Evolutionary conservation across 768 basidiomycete genomes (phyloP).

Genomic region (Psilocybe sp.): DNA sequence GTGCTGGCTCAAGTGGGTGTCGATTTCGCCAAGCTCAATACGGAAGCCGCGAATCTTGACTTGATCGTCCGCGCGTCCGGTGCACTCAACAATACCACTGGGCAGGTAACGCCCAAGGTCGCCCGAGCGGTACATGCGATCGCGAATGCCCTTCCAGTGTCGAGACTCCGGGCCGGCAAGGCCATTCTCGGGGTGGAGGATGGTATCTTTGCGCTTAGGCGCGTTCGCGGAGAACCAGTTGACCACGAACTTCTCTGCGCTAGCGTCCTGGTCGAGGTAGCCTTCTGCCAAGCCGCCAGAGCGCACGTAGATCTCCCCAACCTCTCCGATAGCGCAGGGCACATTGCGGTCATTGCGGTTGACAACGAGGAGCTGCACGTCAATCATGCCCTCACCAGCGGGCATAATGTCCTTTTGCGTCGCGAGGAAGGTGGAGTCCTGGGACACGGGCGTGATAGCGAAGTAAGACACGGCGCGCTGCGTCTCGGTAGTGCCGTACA

Average conservation of each 20-base stretch:
- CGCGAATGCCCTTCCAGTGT: conserved; percentile 93
- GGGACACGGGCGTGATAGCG: conserved; percentile 78
- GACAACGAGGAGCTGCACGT: conserved; percentile 95
- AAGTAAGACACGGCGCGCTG: conserved; percentile 99
- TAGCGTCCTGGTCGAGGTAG: conserved; percentile 82
- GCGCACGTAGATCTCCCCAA: conserved; percentile 98
- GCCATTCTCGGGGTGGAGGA: conserved; percentile 55
- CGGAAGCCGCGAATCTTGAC: conserved; percentile 99
- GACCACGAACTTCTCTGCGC: conserved; percentile 84
- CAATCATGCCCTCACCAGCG: conserved; percentile 95
- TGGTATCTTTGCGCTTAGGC: conserved; percentile 62
- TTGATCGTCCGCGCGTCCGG: conserved; percentile 96
- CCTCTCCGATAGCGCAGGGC: conserved; percentile 91
- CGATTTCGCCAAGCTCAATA: conserved; percentile 97
- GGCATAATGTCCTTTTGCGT: conserved; percentile 98
- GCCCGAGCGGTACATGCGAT: conserved; percentile 96
- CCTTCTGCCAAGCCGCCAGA: conserved; percentile 95
- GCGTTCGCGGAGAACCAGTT: conserved; percentile 81
- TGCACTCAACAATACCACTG: conserved; percentile 92
- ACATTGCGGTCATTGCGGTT: conserved; percentile 84
- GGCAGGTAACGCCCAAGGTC: conserved; percentile 95
- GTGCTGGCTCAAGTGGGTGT: conserved; percentile 92
- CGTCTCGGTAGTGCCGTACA: conserved; percentile 99
- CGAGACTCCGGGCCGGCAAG: conserved; percentile 69
- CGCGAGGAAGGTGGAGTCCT: conserved; percentile 86